phyloP scores from a whole-genome alignment of 1,284 basidiomycete genomes.

The Cutaneotrichosporon cutaneum region DNA sequence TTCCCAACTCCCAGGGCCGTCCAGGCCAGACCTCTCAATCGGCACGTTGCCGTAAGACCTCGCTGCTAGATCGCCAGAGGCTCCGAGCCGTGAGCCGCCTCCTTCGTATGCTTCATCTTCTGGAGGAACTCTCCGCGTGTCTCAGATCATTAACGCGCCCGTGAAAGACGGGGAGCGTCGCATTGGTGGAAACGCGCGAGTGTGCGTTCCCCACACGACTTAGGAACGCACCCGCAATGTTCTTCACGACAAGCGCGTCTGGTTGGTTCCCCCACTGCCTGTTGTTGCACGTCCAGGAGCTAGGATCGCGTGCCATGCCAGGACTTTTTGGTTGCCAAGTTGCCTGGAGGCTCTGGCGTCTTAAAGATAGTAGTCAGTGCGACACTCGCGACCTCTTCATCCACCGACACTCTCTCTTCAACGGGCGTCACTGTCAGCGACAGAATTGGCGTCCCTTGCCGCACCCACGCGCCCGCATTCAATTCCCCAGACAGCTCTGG shows the following conservation, averaged over 20 bases:
- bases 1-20: too few relatives aligned
- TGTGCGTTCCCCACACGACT: not conserved
- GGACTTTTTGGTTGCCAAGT: not conserved
- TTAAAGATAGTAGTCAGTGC: not conserved
- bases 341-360: too few relatives aligned
- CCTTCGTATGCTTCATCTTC: too few relatives aligned
- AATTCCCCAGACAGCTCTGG: not conserved
- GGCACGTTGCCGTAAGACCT: too few relatives aligned
- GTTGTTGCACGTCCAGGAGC: conserved; percentile 2
- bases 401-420: not conserved
- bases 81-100: too few relatives aligned
- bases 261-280: not conserved
- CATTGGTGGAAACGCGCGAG: not conserved
- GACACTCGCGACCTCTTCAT: not conserved
- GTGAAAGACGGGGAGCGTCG: too few relatives aligned
- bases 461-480: not conserved
- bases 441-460: not conserved
- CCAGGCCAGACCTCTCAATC: too few relatives aligned
- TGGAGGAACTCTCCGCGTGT: too few relatives aligned
- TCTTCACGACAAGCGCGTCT: not conserved
- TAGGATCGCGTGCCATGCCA: not conserved
- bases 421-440: conserved; percentile 7
- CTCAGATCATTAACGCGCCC: too few relatives aligned
- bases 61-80: too few relatives aligned
- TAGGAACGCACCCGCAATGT: conserved; percentile 7